phyloP scores from a whole-genome alignment of 1,284 basidiomycete genomes.

The Pyrrhoderma lamaoense region DNA sequence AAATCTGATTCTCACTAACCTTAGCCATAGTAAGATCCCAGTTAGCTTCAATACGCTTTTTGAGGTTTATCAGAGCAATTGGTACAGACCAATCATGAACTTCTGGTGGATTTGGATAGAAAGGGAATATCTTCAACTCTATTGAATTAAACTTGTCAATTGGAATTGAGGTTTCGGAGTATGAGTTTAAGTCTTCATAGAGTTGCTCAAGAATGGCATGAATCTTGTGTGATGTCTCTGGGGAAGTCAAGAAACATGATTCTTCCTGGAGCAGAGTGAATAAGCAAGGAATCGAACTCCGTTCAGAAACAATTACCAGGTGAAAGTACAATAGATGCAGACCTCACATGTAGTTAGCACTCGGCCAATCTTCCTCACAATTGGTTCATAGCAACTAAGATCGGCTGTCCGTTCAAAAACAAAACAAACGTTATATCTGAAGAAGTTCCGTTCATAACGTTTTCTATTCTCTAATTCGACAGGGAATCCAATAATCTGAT shows the following conservation, averaged over 20 bases:
- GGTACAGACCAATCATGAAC: slow-evolving; percentile 97
- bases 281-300: too few species aligned
- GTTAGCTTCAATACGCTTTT: slow-evolving; percentile 76
- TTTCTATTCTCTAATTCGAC: slow-evolving; percentile 56
- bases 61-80: slow-evolving; percentile 79
- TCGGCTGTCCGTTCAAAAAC: slow-evolving; percentile 90
- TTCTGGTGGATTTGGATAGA: slow-evolving; percentile 87
- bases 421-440: slow-evolving; percentile 94
- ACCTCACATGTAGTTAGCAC: slow-evolving; percentile 87
- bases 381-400: slow-evolving; percentile 90
- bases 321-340: slow-evolving; percentile 24
- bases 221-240: slow-evolving; percentile 64
- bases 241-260: slow-evolving; percentile 78
- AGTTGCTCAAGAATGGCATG: slow-evolving; percentile 91
- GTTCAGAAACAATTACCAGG: not conserved
- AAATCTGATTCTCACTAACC: too few species aligned
- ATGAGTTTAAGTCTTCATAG: slow-evolving; percentile 95
- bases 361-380: slow-evolving; percentile 90
- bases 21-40: slow-evolving; percentile 96
- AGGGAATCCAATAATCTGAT: slow-evolving; percentile 86
- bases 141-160: slow-evolving; percentile 88
- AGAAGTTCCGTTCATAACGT: slow-evolving; percentile 78
- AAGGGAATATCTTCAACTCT: slow-evolving; percentile 93
- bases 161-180: slow-evolving; percentile 88
- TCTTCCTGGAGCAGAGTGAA: slow-evolving; percentile 57